A percentile compares a stretch with the other conserved stretches of the same genome.
Evolutionary conservation across 192 early-diverging fungal species (phyloP).

Genomic region (Coemansia sp.): DNA sequence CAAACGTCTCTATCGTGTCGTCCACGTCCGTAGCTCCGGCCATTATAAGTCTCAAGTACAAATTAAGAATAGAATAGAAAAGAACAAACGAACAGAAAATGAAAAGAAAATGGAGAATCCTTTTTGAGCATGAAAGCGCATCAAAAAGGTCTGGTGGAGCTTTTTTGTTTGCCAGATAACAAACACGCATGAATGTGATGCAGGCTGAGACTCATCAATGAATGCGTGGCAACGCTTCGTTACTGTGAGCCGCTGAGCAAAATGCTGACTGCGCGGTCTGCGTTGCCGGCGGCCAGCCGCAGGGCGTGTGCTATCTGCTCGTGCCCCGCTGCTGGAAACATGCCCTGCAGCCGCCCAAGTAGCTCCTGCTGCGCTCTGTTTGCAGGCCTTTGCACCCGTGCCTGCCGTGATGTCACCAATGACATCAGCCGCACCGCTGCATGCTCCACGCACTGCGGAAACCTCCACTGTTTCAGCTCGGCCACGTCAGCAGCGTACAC

Average conservation of each 20-base stretch:
- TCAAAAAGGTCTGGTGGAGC: too few relatives aligned
- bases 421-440: neutral
- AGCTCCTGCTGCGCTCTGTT: neutral
- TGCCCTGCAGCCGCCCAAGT: neutral
- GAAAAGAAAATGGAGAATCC: neutral
- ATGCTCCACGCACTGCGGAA: neutral
- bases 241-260: neutral
- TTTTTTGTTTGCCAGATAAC: too few relatives aligned
- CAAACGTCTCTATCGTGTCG: slow-evolving; percentile 16
- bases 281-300: neutral
- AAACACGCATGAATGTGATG: too few relatives aligned
- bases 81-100: neutral
- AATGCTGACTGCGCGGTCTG: neutral
- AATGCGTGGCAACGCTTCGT: neutral
- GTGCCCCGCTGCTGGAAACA: neutral
- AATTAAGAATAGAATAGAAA: slow-evolving; percentile 2
- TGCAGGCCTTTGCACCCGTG: neutral
- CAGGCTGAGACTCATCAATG: too few relatives aligned
- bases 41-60: too few relatives aligned
- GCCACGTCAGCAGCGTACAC: neutral
- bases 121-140: too few relatives aligned
- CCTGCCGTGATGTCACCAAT: neutral
- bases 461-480: neutral
- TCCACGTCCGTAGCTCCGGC: neutral
- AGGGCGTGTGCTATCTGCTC: neutral